Conservation (phyloP, 768 basidiomycete species). For the Rhodotorula graminis region DNA sequence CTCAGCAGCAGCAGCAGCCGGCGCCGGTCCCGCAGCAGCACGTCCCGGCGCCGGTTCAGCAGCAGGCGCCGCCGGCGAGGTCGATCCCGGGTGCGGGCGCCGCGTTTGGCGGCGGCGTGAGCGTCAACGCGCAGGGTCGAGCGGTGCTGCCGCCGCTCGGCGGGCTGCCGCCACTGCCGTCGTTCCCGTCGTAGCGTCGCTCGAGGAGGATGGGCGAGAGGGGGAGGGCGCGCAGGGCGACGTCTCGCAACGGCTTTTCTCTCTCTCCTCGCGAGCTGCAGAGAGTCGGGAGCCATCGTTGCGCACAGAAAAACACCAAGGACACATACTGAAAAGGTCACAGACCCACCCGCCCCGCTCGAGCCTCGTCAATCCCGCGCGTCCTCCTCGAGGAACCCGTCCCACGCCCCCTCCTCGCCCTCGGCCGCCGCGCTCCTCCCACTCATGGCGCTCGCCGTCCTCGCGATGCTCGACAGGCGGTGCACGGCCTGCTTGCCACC, state of each 20-base stretch:
- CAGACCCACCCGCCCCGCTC: too few relatives aligned
- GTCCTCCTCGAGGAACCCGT: not conserved
- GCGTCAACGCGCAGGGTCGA: not conserved
- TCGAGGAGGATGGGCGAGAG: too few relatives aligned
- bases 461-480: not conserved
- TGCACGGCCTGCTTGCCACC: not conserved
- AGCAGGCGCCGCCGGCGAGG: not conserved
- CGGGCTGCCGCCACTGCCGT: not conserved
- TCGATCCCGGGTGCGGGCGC: not conserved
- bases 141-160: not conserved
- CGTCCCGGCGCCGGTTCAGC: not conserved
- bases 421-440: not conserved
- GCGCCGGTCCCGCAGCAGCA: not conserved
- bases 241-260: too few relatives aligned
- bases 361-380: not conserved
- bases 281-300: too few relatives aligned
- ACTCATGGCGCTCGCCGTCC: not conserved
- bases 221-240: too few relatives aligned
- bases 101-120: not conserved
- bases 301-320: too few relatives aligned
- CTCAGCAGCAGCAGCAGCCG: too few relatives aligned
- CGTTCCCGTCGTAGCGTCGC: not conserved
- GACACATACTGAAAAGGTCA: not conserved
- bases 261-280: not conserved
- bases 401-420: not conserved